Evolutionary conservation across 331 rosid genomes (phyloP).

Genomic region (Saraca asoca): DNA sequence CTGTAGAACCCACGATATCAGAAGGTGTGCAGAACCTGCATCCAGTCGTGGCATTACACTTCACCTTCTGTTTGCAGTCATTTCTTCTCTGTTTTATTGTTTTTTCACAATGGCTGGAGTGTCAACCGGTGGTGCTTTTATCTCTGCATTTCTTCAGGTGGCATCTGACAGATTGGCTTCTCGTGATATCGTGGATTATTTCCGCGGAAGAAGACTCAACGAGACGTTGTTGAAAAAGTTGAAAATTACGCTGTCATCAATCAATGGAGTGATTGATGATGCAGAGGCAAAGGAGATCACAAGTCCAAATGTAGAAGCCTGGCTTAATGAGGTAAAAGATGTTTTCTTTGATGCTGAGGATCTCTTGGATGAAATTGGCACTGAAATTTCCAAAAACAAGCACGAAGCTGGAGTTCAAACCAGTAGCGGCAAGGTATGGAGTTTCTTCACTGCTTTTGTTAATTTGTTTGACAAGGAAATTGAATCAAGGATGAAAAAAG

Average conservation of each 20-base stretch:
- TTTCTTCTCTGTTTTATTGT: too few species aligned
- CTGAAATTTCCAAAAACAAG: conserved; percentile 9
- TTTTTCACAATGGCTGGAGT: too few species aligned
- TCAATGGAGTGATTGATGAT: conserved; percentile 4
- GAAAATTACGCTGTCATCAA: neutral
- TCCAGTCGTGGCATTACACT: too few species aligned
- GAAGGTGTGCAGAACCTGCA: too few species aligned
- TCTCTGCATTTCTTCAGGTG: neutral
- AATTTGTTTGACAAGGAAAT: too few species aligned
- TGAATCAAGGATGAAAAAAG: too few species aligned
- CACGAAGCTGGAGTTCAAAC: conserved; percentile 7
- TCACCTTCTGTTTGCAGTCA: too few species aligned
- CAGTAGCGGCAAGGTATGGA: neutral
- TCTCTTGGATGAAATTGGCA: conserved; percentile 14
- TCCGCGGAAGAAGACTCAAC: neutral
- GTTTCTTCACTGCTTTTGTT: too few species aligned
- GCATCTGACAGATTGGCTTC: neutral
- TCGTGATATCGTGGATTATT: neutral
- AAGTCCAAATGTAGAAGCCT: neutral
- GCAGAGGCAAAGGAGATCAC: conserved; percentile 26
- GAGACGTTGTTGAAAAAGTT: neutral
- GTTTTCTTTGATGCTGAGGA: conserved; percentile 21
- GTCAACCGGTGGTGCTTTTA: neutral
- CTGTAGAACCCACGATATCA: too few species aligned
- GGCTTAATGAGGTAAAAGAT: conserved; percentile 19